A percentile compares a stretch with the other conserved stretches of the same genome.
Evolutionary conservation across 257 asterid species (phyloP).

Genomic region (Solanum okadae): DNA sequence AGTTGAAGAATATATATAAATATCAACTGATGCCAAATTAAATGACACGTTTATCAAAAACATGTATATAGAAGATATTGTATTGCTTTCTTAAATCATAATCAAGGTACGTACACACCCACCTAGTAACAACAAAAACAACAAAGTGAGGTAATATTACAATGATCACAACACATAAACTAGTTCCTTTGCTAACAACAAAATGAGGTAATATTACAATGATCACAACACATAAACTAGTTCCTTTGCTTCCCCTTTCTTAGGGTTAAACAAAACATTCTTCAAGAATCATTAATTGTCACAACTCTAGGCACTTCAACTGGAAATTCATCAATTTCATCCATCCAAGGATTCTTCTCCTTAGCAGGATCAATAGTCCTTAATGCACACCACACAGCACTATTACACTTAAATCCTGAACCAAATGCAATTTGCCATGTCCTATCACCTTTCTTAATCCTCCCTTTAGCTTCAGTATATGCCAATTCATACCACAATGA

Average conservation of each 20-base stretch:
- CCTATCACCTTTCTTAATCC: conserved; percentile 35
- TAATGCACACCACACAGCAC: conserved; percentile 43
- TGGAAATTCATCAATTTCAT: conserved; percentile 44
- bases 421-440: conserved; percentile 55
- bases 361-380: conserved; percentile 32
- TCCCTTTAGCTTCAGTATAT: conserved; percentile 40
- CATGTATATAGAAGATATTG: not conserved
- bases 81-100: not conserved
- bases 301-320: conserved; percentile 22
- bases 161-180: not conserved
- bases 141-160: not conserved
- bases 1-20: too few species aligned
- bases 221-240: not conserved
- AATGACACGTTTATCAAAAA: not conserved
- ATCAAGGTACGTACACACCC: not conserved
- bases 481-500: conserved; percentile 47
- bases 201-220: not conserved
- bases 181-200: not conserved
- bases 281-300: conserved; percentile 9
- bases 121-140: not conserved
- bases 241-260: not conserved
- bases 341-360: conserved; percentile 52
- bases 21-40: too few species aligned
- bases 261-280: not conserved
- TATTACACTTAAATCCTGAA: conserved; percentile 47